Evolutionary conservation across 2,329 filamentous ascomycete genomes (phyloP).

Genomic region (Neofusicoccum parvum): DNA sequence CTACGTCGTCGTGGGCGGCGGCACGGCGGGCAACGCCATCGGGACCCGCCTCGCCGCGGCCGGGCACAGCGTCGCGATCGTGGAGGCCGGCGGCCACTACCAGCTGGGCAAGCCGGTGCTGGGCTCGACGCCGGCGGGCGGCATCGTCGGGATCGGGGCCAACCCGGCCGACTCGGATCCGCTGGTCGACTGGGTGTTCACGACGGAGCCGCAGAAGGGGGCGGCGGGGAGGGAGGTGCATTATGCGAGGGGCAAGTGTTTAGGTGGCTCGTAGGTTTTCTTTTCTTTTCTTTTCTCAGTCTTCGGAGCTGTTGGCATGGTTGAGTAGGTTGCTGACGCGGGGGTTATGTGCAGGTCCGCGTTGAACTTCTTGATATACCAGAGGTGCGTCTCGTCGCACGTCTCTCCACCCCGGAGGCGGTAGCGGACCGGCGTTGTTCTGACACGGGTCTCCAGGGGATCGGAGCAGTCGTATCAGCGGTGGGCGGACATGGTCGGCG

Average conservation of each 20-base stretch:
- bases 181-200: conserved; percentile 32
- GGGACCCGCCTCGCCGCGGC: conserved; percentile 28
- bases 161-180: conserved; percentile 28
- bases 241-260: conserved; percentile 34
- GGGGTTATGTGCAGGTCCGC: conserved; percentile 25
- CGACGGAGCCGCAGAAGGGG: conserved; percentile 30
- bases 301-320: conserved; percentile 5
- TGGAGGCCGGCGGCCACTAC: conserved; percentile 38
- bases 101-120: conserved; percentile 30
- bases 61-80: conserved; percentile 30
- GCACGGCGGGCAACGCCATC: conserved; percentile 27
- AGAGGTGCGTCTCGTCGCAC: conserved; percentile 20
- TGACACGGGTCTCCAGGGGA: conserved; percentile 13
- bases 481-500: conserved; percentile 36
- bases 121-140: conserved; percentile 29
- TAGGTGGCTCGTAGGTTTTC: conserved; percentile 35
- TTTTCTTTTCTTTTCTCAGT: conserved; percentile 27
- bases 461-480: conserved; percentile 26
- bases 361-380: conserved; percentile 32
- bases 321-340: conserved; percentile 18
- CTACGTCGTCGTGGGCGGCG: conserved; percentile 25
- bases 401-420: too few species aligned
- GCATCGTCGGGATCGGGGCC: conserved; percentile 29
- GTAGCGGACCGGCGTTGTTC: too few species aligned
- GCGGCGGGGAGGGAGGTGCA: conserved; percentile 26